phyloP scores from a whole-genome alignment of 306 rosid genomes.

The Malus sieversii region DNA sequence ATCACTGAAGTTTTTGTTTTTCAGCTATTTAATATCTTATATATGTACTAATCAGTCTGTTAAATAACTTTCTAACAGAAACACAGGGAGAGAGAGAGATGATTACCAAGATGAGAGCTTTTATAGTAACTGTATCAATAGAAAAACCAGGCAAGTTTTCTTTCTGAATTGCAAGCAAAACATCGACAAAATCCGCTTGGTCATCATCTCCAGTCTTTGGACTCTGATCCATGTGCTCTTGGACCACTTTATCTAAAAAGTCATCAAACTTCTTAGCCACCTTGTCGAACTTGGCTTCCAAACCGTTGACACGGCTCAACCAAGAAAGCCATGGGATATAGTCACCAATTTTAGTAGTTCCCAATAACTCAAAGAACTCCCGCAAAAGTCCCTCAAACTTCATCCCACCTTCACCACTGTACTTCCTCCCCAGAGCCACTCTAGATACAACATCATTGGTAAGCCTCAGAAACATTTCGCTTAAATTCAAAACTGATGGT shows the following conservation, averaged over 20 bases:
- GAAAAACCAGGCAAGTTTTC: constrained; percentile 27
- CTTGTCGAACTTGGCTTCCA: constrained; percentile 23
- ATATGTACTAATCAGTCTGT: neutral
- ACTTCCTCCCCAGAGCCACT: constrained; percentile 51
- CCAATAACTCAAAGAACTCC: constrained; percentile 28
- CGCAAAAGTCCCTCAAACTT: constrained; percentile 15
- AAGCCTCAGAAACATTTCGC: constrained; percentile 16
- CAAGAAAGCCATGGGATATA: constrained; percentile 55
- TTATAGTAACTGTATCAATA: constrained; percentile 23
- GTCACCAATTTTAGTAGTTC: constrained; percentile 30
- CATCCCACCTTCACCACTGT: constrained; percentile 14
- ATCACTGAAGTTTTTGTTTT: neutral
- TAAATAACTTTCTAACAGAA: neutral
- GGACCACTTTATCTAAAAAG: constrained; percentile 35
- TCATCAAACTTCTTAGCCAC: constrained; percentile 38
- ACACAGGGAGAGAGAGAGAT: neutral
- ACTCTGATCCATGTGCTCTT: constrained; percentile 24
- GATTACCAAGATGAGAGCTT: constrained; percentile 43
- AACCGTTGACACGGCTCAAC: constrained; percentile 30
- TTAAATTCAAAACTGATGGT: constrained; percentile 23
- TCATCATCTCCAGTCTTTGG: neutral
- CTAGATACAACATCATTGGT: constrained; percentile 38
- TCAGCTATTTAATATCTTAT: neutral
- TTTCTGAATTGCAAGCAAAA: constrained; percentile 34
- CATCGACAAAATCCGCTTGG: constrained; percentile 36